Conservation (phyloP, 208 protist species). For the Trypanosoma mega region DNA sequence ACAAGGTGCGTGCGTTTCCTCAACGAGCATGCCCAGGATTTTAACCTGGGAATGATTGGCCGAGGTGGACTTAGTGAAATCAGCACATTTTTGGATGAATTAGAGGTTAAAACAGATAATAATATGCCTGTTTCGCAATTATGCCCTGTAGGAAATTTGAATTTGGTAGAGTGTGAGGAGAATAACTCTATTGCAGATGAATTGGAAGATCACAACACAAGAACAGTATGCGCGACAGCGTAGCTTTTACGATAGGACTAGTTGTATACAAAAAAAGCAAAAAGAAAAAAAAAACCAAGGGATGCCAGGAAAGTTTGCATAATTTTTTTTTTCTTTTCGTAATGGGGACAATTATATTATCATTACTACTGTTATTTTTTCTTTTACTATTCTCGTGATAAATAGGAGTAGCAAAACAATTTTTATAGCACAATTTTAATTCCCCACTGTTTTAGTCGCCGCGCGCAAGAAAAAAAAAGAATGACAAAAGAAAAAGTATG, state of each 20-base stretch:
- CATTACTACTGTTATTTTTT: too few species aligned
- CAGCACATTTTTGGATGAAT: conserved; percentile 90
- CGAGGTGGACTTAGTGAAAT: conserved; percentile 94
- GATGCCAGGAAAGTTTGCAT: too few species aligned
- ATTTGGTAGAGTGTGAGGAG: conserved; percentile 82
- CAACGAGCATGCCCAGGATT: conserved; percentile 94
- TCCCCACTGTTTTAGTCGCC: too few species aligned
- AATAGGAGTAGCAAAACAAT: too few species aligned
- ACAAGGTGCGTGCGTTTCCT: conserved; percentile 95
- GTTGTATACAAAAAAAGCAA: conserved; percentile 13
- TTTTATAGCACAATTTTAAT: too few species aligned
- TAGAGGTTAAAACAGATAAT: conserved; percentile 90
- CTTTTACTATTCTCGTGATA: too few species aligned
- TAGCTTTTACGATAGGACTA: background rate
- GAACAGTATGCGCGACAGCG: conserved; percentile 18
- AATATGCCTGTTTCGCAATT: conserved; percentile 89
- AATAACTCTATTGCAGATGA: conserved; percentile 70
- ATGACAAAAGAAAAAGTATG: too few species aligned
- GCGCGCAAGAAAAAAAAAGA: too few species aligned
- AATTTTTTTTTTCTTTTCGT: too few species aligned
- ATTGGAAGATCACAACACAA: conserved; percentile 39
- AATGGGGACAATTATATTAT: too few species aligned
- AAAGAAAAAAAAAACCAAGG: background rate
- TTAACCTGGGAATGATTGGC: conserved; percentile 94
- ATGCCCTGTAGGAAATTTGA: conserved; percentile 82